phyloP scores from a whole-genome alignment of 495 filamentous ascomycete species.

The Cercophora samala region DNA sequence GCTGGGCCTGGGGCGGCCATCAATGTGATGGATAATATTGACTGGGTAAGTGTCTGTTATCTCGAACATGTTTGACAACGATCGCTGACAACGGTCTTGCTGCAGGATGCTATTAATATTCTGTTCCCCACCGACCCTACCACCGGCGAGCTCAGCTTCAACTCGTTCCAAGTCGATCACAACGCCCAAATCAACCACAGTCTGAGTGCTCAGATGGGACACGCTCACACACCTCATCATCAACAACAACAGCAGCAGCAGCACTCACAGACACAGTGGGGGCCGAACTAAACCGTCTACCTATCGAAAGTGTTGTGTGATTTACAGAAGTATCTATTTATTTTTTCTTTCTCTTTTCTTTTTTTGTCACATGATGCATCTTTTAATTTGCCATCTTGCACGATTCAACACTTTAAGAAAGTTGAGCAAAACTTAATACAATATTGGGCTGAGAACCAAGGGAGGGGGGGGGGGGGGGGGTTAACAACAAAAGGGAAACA shows the following conservation, averaged over 20 bases:
- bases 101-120: constrained; percentile 33
- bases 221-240: not conserved
- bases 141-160: constrained; percentile 37
- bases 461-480: too few relatives aligned
- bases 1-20: not conserved
- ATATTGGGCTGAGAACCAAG: too few relatives aligned
- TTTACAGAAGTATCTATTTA: not conserved
- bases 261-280: not conserved
- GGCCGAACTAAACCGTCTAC: not conserved
- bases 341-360: not conserved
- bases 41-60: constrained; percentile 5
- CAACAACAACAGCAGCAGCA: not conserved
- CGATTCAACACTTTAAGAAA: too few relatives aligned
- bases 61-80: not conserved
- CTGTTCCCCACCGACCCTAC: constrained; percentile 39
- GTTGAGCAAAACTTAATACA: too few relatives aligned
- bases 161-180: constrained; percentile 29
- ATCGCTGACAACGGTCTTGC: not conserved
- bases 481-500: too few relatives aligned
- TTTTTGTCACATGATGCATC: too few relatives aligned
- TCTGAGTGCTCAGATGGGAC: not conserved
- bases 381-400: too few relatives aligned
- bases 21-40: not conserved
- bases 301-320: not conserved
- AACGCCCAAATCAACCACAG: not conserved